Evolutionary conservation across 176 grass and related monocot genomes (phyloP).

Genomic region (Musa beccarii): DNA sequence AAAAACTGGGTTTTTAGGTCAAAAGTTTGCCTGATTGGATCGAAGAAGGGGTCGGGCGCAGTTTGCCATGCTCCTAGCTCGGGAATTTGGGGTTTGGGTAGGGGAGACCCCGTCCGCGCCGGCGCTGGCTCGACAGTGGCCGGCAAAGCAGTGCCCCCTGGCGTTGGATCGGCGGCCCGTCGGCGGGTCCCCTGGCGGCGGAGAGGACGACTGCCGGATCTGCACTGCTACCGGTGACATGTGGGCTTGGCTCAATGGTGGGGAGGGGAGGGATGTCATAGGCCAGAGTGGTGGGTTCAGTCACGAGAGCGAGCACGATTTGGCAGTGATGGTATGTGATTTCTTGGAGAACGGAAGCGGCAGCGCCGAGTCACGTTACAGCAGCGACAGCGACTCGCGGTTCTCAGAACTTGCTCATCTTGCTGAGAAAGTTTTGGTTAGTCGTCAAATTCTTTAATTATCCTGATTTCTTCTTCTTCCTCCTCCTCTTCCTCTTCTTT

Average conservation of each 20-base stretch:
- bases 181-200: conserved; percentile 9
- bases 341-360: conserved; percentile 72
- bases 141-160: conserved; percentile 29
- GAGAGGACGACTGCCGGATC: conserved; percentile 27
- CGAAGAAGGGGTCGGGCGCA: not conserved
- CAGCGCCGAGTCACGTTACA: conserved; percentile 54
- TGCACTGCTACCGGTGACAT: conserved; percentile 21
- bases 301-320: conserved; percentile 76
- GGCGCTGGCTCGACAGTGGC: conserved; percentile 12
- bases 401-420: conserved; percentile 74
- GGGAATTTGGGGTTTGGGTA: conserved; percentile 50
- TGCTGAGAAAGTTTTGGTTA: conserved; percentile 60
- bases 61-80: conserved; percentile 55
- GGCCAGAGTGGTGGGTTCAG: conserved; percentile 32
- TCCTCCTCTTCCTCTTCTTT: conserved; percentile 3
- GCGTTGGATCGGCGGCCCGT: conserved; percentile 22
- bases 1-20: not conserved
- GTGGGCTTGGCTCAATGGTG: no score
- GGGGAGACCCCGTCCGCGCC: conserved; percentile 26
- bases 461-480: not conserved
- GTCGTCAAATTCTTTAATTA: not conserved
- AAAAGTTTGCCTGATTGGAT: not conserved
- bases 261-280: conserved; percentile 4
- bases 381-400: conserved; percentile 62
- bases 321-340: conserved; percentile 76